Base-by-base conservation (phyloP, 495 filamentous ascomycete genomes). In the Penicillium cinerascens region DNA sequence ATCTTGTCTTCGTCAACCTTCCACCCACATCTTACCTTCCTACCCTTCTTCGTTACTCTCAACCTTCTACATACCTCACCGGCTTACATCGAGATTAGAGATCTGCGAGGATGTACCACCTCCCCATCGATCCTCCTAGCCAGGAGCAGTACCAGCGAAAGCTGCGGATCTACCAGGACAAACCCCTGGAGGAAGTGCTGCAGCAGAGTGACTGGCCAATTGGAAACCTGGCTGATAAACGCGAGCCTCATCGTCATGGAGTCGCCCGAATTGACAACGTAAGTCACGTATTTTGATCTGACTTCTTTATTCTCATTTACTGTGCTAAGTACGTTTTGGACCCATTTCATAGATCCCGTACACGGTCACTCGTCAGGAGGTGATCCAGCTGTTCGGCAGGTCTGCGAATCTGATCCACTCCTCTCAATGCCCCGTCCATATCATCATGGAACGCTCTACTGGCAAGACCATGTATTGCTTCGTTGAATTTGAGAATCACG, bases 381-480 rank as follows among this genome's bases (percentile, higher is more conserved):
- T 91, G 18, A 68, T 80, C 27, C 83, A 86, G 11, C 81, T 89
- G 60, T 68, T 91, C 10, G 87, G 87, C n/a, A 79, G 81, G n/a
- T 79, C 78, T 52, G 79, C 85, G 35, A 49, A 59, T 27, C 71
- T 74, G 39, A 79, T 82, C 41, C 56, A n/a, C 8, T 6, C 9
- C 3, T 39, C 66, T 2, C 75, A 84, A 6, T 83, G 82, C 45
- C 76, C 86, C 0, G 70, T 92, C 9, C 89, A 93, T 58, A 89
- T 93, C 54, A 87, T 91, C 56, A 90, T 93, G 87, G 89, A 92
- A 44, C 84, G 87, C 7, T 73, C 81, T 0, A 88, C 86, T 1
- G 79, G 80, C 42, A 92, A 92, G 77, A 92, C 89, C 0, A 82
- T 85, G 67, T 87, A 91, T 45, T 85, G 80, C 51, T 93, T 74